Evolutionary conservation across 441 rosid genomes (phyloP), one percentile per base, ranked within the genome.

Genomic region (Pelargonium australe): DNA sequence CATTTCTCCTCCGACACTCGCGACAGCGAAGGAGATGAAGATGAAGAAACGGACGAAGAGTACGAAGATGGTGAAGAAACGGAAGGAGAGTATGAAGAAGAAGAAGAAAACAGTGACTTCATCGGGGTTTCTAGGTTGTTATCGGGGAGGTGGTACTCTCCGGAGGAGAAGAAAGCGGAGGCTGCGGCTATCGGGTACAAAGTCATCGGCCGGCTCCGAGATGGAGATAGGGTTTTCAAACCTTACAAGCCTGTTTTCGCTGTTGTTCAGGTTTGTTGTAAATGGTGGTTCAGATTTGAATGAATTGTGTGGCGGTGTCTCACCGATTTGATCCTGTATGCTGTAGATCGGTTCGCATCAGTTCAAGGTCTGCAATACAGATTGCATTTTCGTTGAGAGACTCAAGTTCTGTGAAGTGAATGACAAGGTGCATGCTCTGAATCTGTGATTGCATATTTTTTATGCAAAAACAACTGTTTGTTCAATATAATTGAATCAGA

Each of bases 351-450:
- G 96, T 14, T 95, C 96, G 4, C 94, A 91, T 74, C 97, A 95
- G 81, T 91, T 95, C 61, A 95, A 91, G 83, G 94, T 95, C 68
- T 87, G 97, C 86, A 91, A 88, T 55, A 86, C 91, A 14, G 96
- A 95, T 81, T 85, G 86, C 63, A 82, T 95, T 67, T 91, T 83
- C 79, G 78, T 89, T 0, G 96, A 91, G 85, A 89, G 80, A 71
- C 83, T 90, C 85, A 95, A 91, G 77, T 90, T 85, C 81, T 95
- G 97, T 68, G 91, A 95, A 67, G 87, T 95, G 28, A 90, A 95
- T 76, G 96, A 90, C 75, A 90, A 91, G 92, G 99, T 91, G 16
- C 13, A 25, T 11, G 57, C 5, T n/a, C 4, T 11, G 4, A n/a
- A 51, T 51, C 17, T 51, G 57, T 51, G 31, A 25, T 2, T 25